Evolutionary conservation across 2,329 filamentous ascomycete genomes (phyloP).

Genomic region (Pseudogymnoascus sp.): DNA sequence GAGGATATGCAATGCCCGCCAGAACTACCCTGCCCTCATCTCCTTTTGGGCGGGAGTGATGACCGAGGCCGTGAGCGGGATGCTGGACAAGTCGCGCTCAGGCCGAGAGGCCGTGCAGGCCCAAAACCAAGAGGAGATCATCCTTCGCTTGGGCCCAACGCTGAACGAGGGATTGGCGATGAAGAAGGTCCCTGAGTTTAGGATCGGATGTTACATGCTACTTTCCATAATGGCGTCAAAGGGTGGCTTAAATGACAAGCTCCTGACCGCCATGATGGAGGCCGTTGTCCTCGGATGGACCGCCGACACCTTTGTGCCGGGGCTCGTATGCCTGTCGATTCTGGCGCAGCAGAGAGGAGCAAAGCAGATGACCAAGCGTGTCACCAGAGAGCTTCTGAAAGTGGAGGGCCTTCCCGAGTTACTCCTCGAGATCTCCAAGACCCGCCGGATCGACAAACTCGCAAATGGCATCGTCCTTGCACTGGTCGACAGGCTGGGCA

Average conservation of each 20-base stretch:
- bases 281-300: constrained; percentile 75
- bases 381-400: constrained; percentile 62
- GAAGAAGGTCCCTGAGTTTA: constrained; percentile 68
- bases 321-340: constrained; percentile 72
- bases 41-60: constrained; percentile 88
- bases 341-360: constrained; percentile 72
- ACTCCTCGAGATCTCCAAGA: constrained; percentile 54
- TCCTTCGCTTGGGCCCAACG: constrained; percentile 61
- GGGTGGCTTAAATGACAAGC: constrained; percentile 66
- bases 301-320: constrained; percentile 62
- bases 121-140: constrained; percentile 70
- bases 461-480: constrained; percentile 65
- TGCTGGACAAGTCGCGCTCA: constrained; percentile 70
- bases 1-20: constrained; percentile 61
- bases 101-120: constrained; percentile 69
- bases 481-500: constrained; percentile 53
- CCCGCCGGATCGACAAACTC: constrained; percentile 63
- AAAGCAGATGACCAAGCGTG: constrained; percentile 60
- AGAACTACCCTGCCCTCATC: constrained; percentile 70
- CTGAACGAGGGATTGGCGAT: constrained; percentile 72
- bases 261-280: constrained; percentile 85
- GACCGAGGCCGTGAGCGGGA: constrained; percentile 76
- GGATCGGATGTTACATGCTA: constrained; percentile 87
- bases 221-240: constrained; percentile 80
- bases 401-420: constrained; percentile 52